Evolutionary conservation across 352 stramenopile genomes (phyloP), one percentile per base, ranked within the genome.

Genomic region (Hyaloperonospora arabidopsidis): DNA sequence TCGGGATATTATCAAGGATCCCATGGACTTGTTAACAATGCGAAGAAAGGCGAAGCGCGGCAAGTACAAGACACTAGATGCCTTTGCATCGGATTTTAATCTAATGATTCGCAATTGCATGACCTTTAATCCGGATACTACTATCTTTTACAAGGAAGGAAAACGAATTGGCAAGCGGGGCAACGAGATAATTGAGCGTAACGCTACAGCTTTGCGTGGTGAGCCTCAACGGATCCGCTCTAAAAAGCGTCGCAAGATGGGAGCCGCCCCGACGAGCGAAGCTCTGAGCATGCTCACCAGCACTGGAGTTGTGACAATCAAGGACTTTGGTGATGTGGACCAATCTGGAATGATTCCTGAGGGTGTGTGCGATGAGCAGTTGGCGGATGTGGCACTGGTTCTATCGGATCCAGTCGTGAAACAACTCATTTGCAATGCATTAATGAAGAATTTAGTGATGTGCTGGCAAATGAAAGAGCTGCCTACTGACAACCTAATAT

Each of bases 31-130:
- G 13, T 91, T 75, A 29, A 91, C 75, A 22, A 89, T 94, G 78
- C 72, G 74, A 23, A 84, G 75, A 54, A 89, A 90, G 44, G 82
- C 66, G 22, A 84, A 86, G 40, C 72, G 75, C 29, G 73, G 76
- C 61, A 88, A 91, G 62, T 92, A 93, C 63, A 87, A 87, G 65
- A 86, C 74, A 22, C 52, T 92, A 18, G 80, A 90, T n/a, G 63
- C 72, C 23, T 89, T 94, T 64, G 68, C 67, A 3, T 65, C 79
- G 1, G 84, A 94, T 34, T 89, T 94, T 56, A 80, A 86, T 45
- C 65, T 92, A 17, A 94, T 94, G 74, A 92, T 91, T 53, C 75
- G 79, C 32, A 94, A 94, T 57, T 94, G 84, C 49, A 74, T 91
- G 63, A 83, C 78, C 6, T 94, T 91, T 59, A 94, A 94, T 47